Evolutionary conservation across 2,329 filamentous ascomycete species (phyloP).

Genomic region (Colletotrichum tropicicola): DNA sequence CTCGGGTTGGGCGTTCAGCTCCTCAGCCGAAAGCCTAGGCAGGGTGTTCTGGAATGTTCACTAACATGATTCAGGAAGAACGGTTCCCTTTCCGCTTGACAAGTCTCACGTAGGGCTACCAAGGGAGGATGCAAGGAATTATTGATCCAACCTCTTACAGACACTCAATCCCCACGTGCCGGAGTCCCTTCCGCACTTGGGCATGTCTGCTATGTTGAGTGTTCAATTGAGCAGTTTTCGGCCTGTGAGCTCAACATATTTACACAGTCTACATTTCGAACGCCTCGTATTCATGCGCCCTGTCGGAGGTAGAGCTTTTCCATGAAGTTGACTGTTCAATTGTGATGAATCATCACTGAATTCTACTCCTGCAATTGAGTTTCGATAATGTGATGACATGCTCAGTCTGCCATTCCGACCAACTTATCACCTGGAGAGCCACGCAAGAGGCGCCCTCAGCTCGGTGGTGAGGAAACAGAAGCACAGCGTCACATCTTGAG

Average conservation of each 20-base stretch:
- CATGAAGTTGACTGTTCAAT: too few species aligned
- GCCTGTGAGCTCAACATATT: neutral
- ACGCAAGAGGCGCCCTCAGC: too few species aligned
- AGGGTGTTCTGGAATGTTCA: neutral
- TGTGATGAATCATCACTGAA: neutral
- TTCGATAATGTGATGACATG: too few species aligned
- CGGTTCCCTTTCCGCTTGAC: neutral
- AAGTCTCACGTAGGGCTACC: neutral
- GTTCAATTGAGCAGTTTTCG: neutral
- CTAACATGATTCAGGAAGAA: neutral
- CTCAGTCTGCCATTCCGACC: too few species aligned
- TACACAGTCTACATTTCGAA: neutral
- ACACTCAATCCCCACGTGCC: conserved; percentile 3
- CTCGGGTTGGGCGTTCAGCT: neutral
- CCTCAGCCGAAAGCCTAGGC: neutral
- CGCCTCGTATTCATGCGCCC: neutral
- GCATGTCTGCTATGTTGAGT: neutral
- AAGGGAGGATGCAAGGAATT: neutral
- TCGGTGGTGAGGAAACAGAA: too few species aligned
- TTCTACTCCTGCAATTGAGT: neutral
- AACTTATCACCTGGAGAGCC: too few species aligned
- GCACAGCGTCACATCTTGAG: neutral
- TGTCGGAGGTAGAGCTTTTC: neutral
- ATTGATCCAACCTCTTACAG: conserved; percentile 6
- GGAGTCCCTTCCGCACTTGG: neutral